Conservation (phyloP, 768 basidiomycete genomes). For the Termitomyces sp. region DNA sequence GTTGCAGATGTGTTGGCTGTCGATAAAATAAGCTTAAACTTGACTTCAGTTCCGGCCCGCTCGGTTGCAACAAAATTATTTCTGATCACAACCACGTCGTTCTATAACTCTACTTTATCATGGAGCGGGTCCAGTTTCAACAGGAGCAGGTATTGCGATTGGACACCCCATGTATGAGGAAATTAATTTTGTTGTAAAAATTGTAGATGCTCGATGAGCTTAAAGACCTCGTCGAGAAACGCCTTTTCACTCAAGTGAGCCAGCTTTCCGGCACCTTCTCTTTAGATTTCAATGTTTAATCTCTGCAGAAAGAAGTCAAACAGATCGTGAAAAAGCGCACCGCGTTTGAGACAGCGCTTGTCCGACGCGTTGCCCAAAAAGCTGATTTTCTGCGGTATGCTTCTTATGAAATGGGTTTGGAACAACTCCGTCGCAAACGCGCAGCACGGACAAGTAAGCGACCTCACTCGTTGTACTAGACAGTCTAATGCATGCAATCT, state of each 20-base stretch:
- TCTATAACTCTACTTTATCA: constrained; percentile 25
- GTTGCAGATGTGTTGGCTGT: constrained; percentile 24
- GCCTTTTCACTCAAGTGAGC: constrained; percentile 75
- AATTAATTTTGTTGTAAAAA: constrained; percentile 5
- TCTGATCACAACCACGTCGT: not conserved
- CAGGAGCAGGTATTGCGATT: constrained; percentile 67
- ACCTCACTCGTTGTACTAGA: not conserved
- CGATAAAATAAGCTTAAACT: not conserved
- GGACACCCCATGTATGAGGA: not conserved
- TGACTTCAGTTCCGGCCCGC: constrained; percentile 11
- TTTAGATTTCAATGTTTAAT: constrained; percentile 10
- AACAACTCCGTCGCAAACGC: constrained; percentile 74
- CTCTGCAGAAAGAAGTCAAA: constrained; percentile 65
- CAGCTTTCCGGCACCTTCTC: not conserved
- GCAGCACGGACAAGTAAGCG: constrained; percentile 62
- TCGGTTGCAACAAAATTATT: constrained; percentile 8
- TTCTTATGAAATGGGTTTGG: constrained; percentile 88
- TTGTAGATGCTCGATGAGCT: constrained; percentile 88
- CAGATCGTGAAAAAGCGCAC: constrained; percentile 84
- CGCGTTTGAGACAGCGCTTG: constrained; percentile 74
- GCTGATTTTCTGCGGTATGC: constrained; percentile 87
- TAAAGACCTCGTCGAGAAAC: constrained; percentile 84
- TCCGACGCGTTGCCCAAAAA: constrained; percentile 81
- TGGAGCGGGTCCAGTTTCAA: constrained; percentile 94
- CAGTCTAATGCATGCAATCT: constrained; percentile 2